Evolutionary conservation across 331 rosid species (phyloP), one percentile per base, ranked within the genome.

Genomic region (Pyracantha coccinea): DNA sequence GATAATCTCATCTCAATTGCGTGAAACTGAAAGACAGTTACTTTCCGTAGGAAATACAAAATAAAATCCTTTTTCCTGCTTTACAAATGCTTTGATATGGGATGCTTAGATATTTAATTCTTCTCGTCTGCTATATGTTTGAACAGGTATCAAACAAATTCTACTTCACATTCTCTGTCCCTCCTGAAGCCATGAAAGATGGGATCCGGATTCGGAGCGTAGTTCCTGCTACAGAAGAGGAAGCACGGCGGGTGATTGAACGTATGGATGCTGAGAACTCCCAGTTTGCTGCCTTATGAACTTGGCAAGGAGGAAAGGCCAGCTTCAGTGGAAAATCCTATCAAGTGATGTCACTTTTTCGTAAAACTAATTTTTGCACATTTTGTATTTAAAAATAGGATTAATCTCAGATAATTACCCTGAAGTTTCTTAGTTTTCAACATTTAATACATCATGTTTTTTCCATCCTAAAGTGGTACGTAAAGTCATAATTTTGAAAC

Each of bases 211-310:
- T 92, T 76, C 83, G 93, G 53, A 85, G 71, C 14, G 97, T 90
- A 19, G 97, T 94, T 83, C 99, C 97, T 11, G 86, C 82, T 14
- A 89, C 97, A 5, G 96, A 90, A 82, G 97, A 87, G 86, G 99
- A 92, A 88, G 97, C 97, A 64, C 60, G 70, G 25, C 88, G 89
- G 57, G 90, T 92, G 50, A 80, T 94, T 38, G 99, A 92, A 67
- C 92, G 91, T 67, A 77, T 87, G 80, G 99, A 89, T 64, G 96
- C 87, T 6, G 97, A 92, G 79, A 64, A 74, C 74, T 71, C 78
- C 45, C 70, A 81, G 33, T 68, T 58, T 75, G 44, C 69, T 65
- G 68, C 73, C 50, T 77, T 84, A 38, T 16, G 66, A 85, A 25
- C 54, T 24, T 63, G 27, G 55, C 53, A 64, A 74, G 75, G 35